Conservation (phyloP, 2,329 filamentous ascomycete species). For the Penicillium sp. region DNA sequence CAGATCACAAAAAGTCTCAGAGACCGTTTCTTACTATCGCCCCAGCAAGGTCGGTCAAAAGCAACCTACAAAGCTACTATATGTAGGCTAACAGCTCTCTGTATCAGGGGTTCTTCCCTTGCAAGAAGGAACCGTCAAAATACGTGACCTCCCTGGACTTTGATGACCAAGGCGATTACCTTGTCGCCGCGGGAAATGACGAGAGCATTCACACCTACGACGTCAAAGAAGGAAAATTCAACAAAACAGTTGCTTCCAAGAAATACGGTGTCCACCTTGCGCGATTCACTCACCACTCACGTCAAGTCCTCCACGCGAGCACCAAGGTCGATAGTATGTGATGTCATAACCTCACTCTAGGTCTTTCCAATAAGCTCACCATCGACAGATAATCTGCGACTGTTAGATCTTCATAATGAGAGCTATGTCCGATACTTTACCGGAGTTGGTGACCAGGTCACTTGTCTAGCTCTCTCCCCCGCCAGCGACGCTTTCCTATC, state of each 20-base stretch:
- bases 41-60: slow-evolving; percentile 69
- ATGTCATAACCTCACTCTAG: background rate
- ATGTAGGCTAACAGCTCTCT: slow-evolving; percentile 11
- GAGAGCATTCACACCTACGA: slow-evolving; percentile 96
- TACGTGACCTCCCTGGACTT: slow-evolving; percentile 91
- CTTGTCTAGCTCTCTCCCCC: slow-evolving; percentile 79
- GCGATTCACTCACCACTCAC: slow-evolving; percentile 88
- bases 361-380: slow-evolving; percentile 5
- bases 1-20: slow-evolving; percentile 67
- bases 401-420: slow-evolving; percentile 89
- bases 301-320: slow-evolving; percentile 91
- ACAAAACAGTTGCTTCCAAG: slow-evolving; percentile 88
- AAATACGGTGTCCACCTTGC: slow-evolving; percentile 96
- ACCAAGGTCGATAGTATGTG: slow-evolving; percentile 83
- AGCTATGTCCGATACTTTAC: slow-evolving; percentile 95
- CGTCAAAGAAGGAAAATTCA: slow-evolving; percentile 83
- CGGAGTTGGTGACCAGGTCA: slow-evolving; percentile 84
- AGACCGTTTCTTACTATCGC: slow-evolving; percentile 75
- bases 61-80: background rate
- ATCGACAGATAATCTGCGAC: slow-evolving; percentile 68
- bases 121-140: slow-evolving; percentile 48
- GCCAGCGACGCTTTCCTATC: slow-evolving; percentile 90
- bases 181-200: slow-evolving; percentile 89
- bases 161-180: slow-evolving; percentile 88
- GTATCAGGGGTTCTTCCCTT: slow-evolving; percentile 33